These are phyloP conservation scores for Hirschioporus abietinus DNA, from an alignment of 768 basidiomycete species.

Conservation along the genomic window DNA sequence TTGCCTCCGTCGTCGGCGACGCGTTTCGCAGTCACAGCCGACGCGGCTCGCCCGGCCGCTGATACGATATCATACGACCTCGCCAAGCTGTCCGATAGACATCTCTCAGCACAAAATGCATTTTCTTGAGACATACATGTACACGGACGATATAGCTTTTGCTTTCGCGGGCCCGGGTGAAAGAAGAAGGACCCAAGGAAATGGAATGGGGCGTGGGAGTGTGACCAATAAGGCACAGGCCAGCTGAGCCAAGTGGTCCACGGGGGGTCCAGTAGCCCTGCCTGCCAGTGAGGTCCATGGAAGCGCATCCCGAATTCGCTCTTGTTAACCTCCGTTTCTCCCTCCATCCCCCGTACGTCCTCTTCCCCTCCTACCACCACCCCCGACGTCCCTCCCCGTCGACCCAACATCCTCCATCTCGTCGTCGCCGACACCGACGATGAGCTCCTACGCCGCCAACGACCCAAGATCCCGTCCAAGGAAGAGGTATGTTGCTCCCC, in stretches of 20 bases:
- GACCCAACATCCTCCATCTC: neutral
- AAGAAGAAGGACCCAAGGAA: neutral
- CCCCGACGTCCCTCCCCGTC: slow-evolving; percentile 1
- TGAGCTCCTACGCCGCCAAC: neutral
- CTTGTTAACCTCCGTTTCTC: slow-evolving; percentile 1
- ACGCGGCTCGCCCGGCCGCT: neutral
- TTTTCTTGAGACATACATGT: no score
- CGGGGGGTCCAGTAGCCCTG: neutral
- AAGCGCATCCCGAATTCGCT: slow-evolving; percentile 1
- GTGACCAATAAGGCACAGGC: neutral
- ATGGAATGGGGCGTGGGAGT: neutral
- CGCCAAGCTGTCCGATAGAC: neutral
- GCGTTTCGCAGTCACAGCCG: neutral
- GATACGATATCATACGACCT: neutral
- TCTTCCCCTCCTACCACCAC: slow-evolving; percentile 1
- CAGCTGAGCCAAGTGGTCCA: neutral
- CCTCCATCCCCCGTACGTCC: slow-evolving; percentile 1
- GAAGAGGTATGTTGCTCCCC: neutral
- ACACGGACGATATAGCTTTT: neutral
- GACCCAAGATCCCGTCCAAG: neutral
- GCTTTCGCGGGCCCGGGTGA: neutral
- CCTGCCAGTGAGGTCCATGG: neutral
- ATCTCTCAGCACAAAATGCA: neutral
- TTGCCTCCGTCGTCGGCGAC: neutral
- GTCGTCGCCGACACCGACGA: neutral